Conservation (phyloP, 805 yeast genomes). For the Metschnikowia colocasiae region DNA sequence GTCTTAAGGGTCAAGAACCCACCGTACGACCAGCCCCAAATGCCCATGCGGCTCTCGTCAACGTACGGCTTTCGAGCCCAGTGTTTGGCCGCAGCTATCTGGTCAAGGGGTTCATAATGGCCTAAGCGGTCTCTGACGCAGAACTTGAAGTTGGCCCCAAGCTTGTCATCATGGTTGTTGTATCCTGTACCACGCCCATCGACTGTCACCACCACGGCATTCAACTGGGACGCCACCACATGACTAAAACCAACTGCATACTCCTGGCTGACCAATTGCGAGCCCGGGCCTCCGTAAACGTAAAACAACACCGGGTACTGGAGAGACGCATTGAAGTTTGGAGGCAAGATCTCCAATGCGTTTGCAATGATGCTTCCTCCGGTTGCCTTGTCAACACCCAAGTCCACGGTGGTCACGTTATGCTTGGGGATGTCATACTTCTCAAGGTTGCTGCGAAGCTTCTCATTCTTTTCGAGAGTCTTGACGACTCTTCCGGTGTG, state of each 20-base stretch:
- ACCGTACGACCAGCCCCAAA: slow-evolving; percentile 99
- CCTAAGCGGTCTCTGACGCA: slow-evolving; percentile 82
- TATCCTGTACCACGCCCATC: slow-evolving; percentile 97
- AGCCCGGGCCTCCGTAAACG: slow-evolving; percentile 95
- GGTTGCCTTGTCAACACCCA: slow-evolving; percentile 48
- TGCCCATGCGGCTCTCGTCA: slow-evolving; percentile 64
- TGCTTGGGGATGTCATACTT: slow-evolving; percentile 57
- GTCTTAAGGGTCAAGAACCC: slow-evolving; percentile 91
- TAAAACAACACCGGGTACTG: slow-evolving; percentile 85
- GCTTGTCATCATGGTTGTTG: slow-evolving; percentile 54
- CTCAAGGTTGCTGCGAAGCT: slow-evolving; percentile 35
- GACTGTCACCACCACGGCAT: slow-evolving; percentile 87
- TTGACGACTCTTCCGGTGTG: slow-evolving; percentile 29
- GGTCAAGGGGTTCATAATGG: slow-evolving; percentile 77
- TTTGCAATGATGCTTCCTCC: slow-evolving; percentile 51
- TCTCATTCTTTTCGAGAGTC: slow-evolving; percentile 46
- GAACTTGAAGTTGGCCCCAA: slow-evolving; percentile 57
- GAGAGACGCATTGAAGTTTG: slow-evolving; percentile 55
- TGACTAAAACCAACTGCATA: slow-evolving; percentile 66
- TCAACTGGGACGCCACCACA: slow-evolving; percentile 69
- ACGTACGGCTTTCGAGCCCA: slow-evolving; percentile 66
- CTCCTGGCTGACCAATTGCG: slow-evolving; percentile 69
- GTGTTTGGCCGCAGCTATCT: slow-evolving; percentile 73
- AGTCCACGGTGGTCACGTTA: slow-evolving; percentile 48
- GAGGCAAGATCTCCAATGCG: slow-evolving; percentile 73